phyloP scores from a whole-genome alignment of 140 eudicot species.

The Anethum foeniculum region DNA sequence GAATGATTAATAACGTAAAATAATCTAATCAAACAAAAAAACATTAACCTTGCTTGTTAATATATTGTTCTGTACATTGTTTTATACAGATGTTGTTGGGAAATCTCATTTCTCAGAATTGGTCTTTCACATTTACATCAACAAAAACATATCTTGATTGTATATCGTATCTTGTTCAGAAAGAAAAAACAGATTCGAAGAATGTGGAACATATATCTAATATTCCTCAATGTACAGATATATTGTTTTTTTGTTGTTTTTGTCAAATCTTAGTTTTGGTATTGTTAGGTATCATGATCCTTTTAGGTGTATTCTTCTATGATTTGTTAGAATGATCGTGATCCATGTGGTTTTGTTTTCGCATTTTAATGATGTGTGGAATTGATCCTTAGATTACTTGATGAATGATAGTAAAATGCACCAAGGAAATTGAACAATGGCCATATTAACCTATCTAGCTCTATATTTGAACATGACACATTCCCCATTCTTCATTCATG shows the following conservation, averaged over 20 bases:
- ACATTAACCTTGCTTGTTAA: no score
- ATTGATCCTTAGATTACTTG: neutral
- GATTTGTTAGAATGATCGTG: neutral
- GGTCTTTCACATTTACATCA: neutral
- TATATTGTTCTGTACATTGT: no score
- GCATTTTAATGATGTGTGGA: neutral
- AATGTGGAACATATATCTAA: no score
- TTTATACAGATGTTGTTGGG: no score
- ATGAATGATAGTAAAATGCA: neutral
- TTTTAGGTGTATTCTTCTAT: neutral
- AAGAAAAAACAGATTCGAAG: no score
- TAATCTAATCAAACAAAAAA: no score
- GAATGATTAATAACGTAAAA: no score
- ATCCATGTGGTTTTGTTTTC: neutral
- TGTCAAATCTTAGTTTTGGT: neutral
- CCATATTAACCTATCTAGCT: neutral
- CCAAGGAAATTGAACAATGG: neutral
- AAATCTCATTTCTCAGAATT: no score
- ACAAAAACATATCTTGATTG: neutral
- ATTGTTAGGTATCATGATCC: neutral
- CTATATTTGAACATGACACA: neutral
- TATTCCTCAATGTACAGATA: no score
- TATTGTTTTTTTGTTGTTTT: neutral
- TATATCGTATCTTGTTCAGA: no score
- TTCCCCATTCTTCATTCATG: neutral